These are phyloP conservation scores for Epichloe festucae DNA, from an alignment of 2,329 filamentous ascomycete genomes.

Conservation along the genomic window DNA sequence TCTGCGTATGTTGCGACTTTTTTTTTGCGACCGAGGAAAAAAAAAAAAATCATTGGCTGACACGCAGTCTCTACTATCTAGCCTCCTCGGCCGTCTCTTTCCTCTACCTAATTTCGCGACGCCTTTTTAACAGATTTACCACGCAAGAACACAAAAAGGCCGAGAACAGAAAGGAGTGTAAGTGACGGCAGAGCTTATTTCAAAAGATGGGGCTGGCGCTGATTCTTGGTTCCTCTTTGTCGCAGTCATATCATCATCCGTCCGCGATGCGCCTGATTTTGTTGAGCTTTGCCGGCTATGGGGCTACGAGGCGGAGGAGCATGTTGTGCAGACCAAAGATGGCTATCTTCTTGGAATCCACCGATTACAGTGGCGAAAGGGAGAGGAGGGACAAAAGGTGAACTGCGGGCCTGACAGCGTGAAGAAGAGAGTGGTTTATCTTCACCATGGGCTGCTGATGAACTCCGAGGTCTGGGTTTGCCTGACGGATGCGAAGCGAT, in stretches of 20 bases:
- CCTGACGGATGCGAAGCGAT: constrained; percentile 72
- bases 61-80: constrained; percentile 29
- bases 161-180: constrained; percentile 53
- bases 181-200: constrained; percentile 10
- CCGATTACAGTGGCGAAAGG: constrained; percentile 68
- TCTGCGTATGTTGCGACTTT: constrained; percentile 48
- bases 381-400: constrained; percentile 66
- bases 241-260: constrained; percentile 54
- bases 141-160: constrained; percentile 56
- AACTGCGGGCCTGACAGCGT: constrained; percentile 57
- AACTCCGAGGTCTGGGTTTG: constrained; percentile 98
- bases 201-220: constrained; percentile 23
- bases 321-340: constrained; percentile 87
- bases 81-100: constrained; percentile 69
- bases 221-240: constrained; percentile 29
- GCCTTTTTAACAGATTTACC: constrained; percentile 67
- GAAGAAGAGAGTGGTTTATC: constrained; percentile 76
- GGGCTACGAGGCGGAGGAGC: constrained; percentile 90
- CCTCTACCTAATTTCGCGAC: constrained; percentile 70
- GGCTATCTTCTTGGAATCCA: constrained; percentile 88
- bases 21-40: constrained; percentile 7
- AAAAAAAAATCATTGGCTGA: constrained; percentile 9
- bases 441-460: constrained; percentile 96
- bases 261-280: constrained; percentile 83
- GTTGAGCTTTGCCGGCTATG: constrained; percentile 84